Base-by-base conservation (phyloP, 352 stramenopile species). In the Phytopythium vexans region DNA sequence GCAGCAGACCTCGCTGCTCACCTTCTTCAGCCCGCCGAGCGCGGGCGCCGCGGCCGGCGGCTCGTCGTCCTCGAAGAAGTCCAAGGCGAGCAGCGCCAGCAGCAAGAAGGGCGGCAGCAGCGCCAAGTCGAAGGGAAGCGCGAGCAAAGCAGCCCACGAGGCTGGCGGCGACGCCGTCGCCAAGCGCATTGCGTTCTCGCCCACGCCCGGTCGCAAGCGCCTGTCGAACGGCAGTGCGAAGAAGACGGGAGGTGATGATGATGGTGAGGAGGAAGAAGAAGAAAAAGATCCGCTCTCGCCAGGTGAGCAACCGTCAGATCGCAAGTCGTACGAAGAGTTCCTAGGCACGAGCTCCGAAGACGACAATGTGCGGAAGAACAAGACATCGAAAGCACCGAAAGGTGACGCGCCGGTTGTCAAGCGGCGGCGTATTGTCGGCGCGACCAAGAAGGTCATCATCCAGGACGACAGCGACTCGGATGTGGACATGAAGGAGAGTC, bases 381-480 rank as follows among this genome's bases (percentile, higher is more conserved):
- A 52, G 40, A 48, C 50, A n/a, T 41, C 27, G n/a, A 73, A 66
- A 46, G 41, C 27, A 33, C 39, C 32, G 4, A 64, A 71, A 14
- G 70, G 77, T 33, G 66, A 62, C 36, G 33, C 69, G 33, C 46
- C 60, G 9, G 42, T 15, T 3, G 60, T 33, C 27, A 81, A 63
- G 68, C 85, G 50, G 60, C 48, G 66, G 48, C 35, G 48, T 12
- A 66, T 40, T 37, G 46, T 51, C 15, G 52, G 38, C 40, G 49
- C 55, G 27, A 41, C 67, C 34, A 68, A 68, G 11, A 88, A 85
- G 49, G 49, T 94, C 14, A 73, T 94, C 21, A 68, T 93, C 40
- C 77, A 94, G 48, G 87, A 94, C 32, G 83, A 96, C 15, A 83
- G 94, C 16, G 82, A 96, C 37, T 87, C 65, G 36, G 68, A 88